Conservation (phyloP, 768 basidiomycete genomes). For the Gloeopeniophorella convolvens region DNA sequence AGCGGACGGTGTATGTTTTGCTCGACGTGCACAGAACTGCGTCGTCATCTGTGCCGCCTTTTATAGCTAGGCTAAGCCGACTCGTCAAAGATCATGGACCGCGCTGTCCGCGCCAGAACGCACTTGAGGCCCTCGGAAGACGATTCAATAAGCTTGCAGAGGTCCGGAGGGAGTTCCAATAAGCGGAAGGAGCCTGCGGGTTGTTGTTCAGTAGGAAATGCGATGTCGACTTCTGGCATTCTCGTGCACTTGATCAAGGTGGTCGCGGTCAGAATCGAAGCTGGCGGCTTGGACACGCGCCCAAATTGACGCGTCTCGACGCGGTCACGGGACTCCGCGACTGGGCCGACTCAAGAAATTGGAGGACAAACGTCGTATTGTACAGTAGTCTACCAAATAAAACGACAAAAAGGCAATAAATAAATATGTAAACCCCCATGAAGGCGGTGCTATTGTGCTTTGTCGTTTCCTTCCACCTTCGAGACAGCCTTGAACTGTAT, state of each 20-base stretch:
- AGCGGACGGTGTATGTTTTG: slow-evolving; percentile 77
- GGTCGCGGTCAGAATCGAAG: too few species aligned
- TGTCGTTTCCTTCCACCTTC: neutral
- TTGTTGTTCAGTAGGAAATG: slow-evolving; percentile 42
- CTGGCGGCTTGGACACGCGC: too few species aligned
- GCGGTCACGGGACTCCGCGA: slow-evolving; percentile 13
- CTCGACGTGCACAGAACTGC: slow-evolving; percentile 83
- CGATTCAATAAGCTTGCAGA: slow-evolving; percentile 56
- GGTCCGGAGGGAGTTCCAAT: slow-evolving; percentile 66
- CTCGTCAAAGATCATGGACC: slow-evolving; percentile 14
- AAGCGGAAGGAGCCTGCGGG: slow-evolving; percentile 59
- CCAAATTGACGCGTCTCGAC: neutral
- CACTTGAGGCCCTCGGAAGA: slow-evolving; percentile 24
- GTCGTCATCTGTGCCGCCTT: slow-evolving; percentile 75
- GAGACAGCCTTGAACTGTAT: slow-evolving; percentile 5
- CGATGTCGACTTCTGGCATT: slow-evolving; percentile 45
- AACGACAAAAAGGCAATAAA: too few species aligned
- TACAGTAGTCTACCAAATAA: too few species aligned
- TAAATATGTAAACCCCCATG: too few species aligned
- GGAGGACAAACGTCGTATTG: too few species aligned
- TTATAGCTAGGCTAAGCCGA: slow-evolving; percentile 44
- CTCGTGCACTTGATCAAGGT: neutral
- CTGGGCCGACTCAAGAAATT: too few species aligned
- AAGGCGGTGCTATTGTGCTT: neutral
- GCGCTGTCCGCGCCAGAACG: neutral